phyloP scores from a whole-genome alignment of 345 rosid genomes.

The Passiflora organensis region DNA sequence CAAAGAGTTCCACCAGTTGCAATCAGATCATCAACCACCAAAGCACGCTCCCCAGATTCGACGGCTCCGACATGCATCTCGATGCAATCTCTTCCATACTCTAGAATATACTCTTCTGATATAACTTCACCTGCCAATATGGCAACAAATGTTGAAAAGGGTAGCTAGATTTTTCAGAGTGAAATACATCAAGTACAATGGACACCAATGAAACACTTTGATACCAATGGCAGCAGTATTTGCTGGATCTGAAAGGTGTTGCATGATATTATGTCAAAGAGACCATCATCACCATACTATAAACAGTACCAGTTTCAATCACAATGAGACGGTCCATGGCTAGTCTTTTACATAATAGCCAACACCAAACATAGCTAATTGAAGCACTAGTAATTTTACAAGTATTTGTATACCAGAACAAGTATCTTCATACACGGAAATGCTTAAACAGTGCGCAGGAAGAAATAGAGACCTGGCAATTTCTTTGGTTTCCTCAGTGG shows the following conservation, averaged over 20 bases:
- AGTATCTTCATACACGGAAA: too few species aligned
- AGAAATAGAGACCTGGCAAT: conserved; percentile 57
- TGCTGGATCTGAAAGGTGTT: neutral
- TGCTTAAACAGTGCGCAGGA: neutral
- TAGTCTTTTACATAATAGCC: too few species aligned
- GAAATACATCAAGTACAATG: neutral
- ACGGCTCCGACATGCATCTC: conserved; percentile 95
- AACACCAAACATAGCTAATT: too few species aligned
- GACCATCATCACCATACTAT: too few species aligned
- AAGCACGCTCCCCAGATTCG: conserved; percentile 61
- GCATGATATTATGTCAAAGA: too few species aligned
- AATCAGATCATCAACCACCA: conserved; percentile 88
- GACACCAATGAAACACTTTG: neutral
- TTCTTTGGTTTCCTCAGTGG: conserved; percentile 90
- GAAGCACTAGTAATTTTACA: too few species aligned
- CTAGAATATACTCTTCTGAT: conserved; percentile 75
- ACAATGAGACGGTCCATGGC: too few species aligned
- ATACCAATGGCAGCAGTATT: conserved; percentile 3
- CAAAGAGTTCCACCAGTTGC: conserved; percentile 98
- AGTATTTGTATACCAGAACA: too few species aligned
- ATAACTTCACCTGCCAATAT: conserved; percentile 63
- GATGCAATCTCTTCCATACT: conserved; percentile 84
- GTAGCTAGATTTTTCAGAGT: neutral
- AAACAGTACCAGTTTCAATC: too few species aligned
- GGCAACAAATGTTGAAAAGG: neutral